Evolutionary conservation across 169 alveolate species (phyloP).

Genomic region (Toxoplasma gondii): DNA sequence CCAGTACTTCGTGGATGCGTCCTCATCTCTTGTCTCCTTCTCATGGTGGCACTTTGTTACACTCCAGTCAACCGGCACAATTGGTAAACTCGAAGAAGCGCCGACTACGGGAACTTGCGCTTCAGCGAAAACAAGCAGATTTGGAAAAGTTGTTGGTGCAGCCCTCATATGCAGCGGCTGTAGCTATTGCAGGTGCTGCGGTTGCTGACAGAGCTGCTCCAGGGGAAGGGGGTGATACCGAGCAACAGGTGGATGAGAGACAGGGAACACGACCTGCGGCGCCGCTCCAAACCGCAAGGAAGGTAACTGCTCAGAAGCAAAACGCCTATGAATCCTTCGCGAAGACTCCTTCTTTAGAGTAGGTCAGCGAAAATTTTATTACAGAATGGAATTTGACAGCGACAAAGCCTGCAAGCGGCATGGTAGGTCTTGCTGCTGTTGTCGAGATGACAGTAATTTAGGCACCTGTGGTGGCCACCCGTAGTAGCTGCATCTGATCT

Average conservation of each 20-base stretch:
- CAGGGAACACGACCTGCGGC: not conserved
- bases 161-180: conserved; percentile 3
- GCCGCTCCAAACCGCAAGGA: not conserved
- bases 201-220: not conserved
- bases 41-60: not conserved
- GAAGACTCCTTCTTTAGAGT: too few species aligned
- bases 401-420: too few species aligned
- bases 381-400: too few species aligned
- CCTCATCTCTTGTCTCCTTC: not conserved
- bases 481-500: not conserved
- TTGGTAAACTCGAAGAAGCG: not conserved
- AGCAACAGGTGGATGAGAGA: not conserved
- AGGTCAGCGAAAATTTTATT: too few species aligned
- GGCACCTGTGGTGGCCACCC: too few species aligned
- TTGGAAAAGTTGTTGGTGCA: not conserved
- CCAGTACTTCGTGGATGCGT: not conserved
- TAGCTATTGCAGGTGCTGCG: not conserved
- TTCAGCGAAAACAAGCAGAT: not conserved
- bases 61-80: not conserved
- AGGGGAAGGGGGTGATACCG: not conserved
- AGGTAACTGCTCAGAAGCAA: not conserved
- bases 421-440: too few species aligned
- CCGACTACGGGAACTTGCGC: conserved; percentile 1
- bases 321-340: too few species aligned
- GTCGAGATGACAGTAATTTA: too few species aligned